Base-by-base conservation (phyloP, 495 filamentous ascomycete genomes). In the Hyaloscypha finlandica region DNA sequence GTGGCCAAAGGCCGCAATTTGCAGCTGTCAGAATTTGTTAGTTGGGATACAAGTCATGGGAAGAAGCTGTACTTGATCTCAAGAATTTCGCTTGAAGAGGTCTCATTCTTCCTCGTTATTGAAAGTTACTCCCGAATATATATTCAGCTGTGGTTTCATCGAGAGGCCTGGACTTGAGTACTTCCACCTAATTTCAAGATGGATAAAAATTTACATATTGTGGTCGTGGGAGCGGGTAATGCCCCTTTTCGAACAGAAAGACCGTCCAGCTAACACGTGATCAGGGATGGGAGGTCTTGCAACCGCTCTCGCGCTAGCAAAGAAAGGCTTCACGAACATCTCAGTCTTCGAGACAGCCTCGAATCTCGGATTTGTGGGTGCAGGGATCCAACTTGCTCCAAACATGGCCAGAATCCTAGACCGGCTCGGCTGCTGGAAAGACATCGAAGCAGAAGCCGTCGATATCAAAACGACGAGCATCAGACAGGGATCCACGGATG, bases 391-490 rank as follows among this genome's bases (percentile, higher is more conserved):
- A 75, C 81, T 94, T 52, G 89, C 91, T 5, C 90, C 90, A 1
- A 93, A 95, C 66, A 90, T 94, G 81, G 86, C 86, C 30, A 87
- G 89, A 0, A 88, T 95, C 25, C 78, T 94, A 31, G 88, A 92
- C 73, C 75, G 83, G 12, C 80, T 90, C 33, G 90, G 88, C 55
- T 86, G 87, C 57, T 91, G 89, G 88, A 80, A 84, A 33, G 80
- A 83, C 31, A 93, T 93, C 72, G 84, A 83, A 64, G 79, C 77
- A 12, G 89, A 92, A 67, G 85, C 88, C 30, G 80, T 80, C 57
- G 75, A 78, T 61, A 73, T 83, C 53, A 77, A 75, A 66, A 81
- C 70, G n/a, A 70, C 70, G 6, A 73, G 70, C 32, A 73, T 73
- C 33, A 70, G 70, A 68, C 56, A 88, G 74, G 91, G 91, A 39